A percentile compares a stretch with the other conserved stretches of the same genome.
Conservation (phyloP, 345 rosid genomes). For the Heritiera littoralis region DNA sequence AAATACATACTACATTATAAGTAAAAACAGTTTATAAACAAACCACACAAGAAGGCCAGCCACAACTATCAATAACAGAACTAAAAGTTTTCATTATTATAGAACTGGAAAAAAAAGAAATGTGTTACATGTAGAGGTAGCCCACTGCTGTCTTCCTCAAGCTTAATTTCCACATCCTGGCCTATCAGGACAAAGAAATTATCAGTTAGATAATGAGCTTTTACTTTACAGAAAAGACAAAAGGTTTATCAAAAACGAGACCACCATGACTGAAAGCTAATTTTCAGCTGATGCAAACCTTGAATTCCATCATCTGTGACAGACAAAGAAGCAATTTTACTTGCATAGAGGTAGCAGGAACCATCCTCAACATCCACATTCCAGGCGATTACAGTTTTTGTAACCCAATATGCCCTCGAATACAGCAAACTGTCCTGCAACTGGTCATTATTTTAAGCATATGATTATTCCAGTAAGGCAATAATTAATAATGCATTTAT, state of each 20-base stretch:
- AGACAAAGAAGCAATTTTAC: constrained; percentile 57
- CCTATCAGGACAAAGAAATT: constrained; percentile 44
- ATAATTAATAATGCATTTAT: neutral
- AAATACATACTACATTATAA: constrained; percentile 11
- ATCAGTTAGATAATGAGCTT: neutral
- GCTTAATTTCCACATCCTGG: constrained; percentile 56
- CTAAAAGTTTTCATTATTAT: neutral
- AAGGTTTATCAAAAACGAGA: constrained; percentile 8
- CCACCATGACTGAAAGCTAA: neutral
- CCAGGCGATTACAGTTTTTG: constrained; percentile 66
- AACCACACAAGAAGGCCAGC: neutral
- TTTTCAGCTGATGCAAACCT: constrained; percentile 42
- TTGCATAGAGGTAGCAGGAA: constrained; percentile 71
- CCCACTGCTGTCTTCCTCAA: constrained; percentile 51
- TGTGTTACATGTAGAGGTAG: constrained; percentile 54
- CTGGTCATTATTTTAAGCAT: constrained; percentile 35
- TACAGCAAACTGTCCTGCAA: constrained; percentile 50
- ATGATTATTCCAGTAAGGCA: neutral
- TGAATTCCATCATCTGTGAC: constrained; percentile 53
- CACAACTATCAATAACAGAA: neutral
- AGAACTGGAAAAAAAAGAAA: neutral
- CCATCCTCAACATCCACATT: constrained; percentile 65
- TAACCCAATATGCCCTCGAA: constrained; percentile 80
- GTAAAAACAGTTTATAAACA: neutral
- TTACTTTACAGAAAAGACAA: constrained; percentile 5